A percentile compares a stretch with the other conserved stretches of the same genome.
Evolutionary conservation across 805 yeast genomes (phyloP).

Genomic region (Candida broadrunensis): DNA sequence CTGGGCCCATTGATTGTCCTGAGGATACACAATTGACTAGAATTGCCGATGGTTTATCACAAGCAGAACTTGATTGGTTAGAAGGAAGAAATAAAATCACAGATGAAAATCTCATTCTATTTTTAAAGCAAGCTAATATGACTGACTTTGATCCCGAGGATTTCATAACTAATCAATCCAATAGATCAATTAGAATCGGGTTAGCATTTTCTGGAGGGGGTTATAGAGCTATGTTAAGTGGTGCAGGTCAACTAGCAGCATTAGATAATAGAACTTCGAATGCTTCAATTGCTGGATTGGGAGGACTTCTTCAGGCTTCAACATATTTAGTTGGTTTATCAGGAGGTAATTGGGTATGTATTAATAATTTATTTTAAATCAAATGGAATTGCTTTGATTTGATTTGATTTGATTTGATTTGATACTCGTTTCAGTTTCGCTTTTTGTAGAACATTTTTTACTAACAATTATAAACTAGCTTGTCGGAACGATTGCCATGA

Average conservation of each 20-base stretch:
- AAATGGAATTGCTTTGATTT: too few relatives aligned
- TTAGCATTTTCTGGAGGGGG: conserved; percentile 71
- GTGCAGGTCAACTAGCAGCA: conserved; percentile 84
- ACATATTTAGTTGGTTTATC: conserved; percentile 78
- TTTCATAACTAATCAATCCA: conserved; percentile 24
- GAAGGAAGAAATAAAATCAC: conserved; percentile 45
- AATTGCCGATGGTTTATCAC: conserved; percentile 45
- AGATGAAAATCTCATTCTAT: conserved; percentile 42
- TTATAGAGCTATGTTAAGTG: conserved; percentile 80
- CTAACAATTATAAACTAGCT: too few relatives aligned
- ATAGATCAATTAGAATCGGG: conserved; percentile 30
- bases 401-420: too few relatives aligned
- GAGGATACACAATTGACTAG: conserved; percentile 32
- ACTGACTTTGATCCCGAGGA: conserved; percentile 45
- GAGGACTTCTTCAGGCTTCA: conserved; percentile 71
- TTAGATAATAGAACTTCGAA: conserved; percentile 67
- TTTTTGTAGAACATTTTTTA: too few relatives aligned
- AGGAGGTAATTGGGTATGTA: conserved; percentile 57
- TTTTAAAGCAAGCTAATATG: conserved; percentile 44
- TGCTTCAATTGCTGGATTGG: conserved; percentile 55
- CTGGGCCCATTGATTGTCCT: conserved; percentile 59
- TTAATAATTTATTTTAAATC: too few relatives aligned
- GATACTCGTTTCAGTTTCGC: too few relatives aligned
- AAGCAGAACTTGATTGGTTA: conserved; percentile 53
- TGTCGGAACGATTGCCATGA: conserved; percentile 62